Evolutionary conservation across 306 rosid genomes (phyloP).

Genomic region (Vigna nakashimae): DNA sequence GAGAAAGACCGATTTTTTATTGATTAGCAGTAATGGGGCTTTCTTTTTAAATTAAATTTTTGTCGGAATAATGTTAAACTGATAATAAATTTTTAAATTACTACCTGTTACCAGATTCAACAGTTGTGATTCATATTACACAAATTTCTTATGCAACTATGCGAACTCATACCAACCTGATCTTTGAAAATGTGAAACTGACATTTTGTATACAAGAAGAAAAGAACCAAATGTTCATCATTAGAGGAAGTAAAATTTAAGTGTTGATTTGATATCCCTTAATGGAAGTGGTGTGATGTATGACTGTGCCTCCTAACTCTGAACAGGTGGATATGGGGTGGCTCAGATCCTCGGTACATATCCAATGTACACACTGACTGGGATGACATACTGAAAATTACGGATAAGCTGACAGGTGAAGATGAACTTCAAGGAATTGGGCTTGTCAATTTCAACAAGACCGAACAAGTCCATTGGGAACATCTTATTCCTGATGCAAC

Average conservation of each 20-base stretch:
- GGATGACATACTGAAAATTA: conserved; percentile 60
- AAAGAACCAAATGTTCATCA: background rate
- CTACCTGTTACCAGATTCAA: too few species aligned
- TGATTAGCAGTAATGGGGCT: too few species aligned
- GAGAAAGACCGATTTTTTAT: too few species aligned
- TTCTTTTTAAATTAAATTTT: too few species aligned
- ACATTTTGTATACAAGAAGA: background rate
- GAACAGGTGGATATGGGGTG: conserved; percentile 93
- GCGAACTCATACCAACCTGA: background rate
- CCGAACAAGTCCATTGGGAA: conserved; percentile 68
- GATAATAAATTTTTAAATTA: too few species aligned
- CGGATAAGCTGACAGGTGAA: conserved; percentile 49
- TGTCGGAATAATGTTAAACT: too few species aligned
- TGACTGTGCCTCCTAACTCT: conserved; percentile 33
- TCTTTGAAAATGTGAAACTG: background rate
- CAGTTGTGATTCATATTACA: too few species aligned
- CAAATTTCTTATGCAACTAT: background rate
- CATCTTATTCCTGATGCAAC: conserved; percentile 64
- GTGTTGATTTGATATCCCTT: background rate
- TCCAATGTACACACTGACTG: conserved; percentile 60
- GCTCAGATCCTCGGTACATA: conserved; percentile 65
- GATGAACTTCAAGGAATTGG: conserved; percentile 76
- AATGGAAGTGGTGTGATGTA: background rate
- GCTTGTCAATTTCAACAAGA: conserved; percentile 70
- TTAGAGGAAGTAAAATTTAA: background rate